Percentiles rank a stretch among this genome's conserved stretches.
phyloP scores from a whole-genome alignment of 1,139 yeast genomes.

The Protomyces pachydermus region DNA sequence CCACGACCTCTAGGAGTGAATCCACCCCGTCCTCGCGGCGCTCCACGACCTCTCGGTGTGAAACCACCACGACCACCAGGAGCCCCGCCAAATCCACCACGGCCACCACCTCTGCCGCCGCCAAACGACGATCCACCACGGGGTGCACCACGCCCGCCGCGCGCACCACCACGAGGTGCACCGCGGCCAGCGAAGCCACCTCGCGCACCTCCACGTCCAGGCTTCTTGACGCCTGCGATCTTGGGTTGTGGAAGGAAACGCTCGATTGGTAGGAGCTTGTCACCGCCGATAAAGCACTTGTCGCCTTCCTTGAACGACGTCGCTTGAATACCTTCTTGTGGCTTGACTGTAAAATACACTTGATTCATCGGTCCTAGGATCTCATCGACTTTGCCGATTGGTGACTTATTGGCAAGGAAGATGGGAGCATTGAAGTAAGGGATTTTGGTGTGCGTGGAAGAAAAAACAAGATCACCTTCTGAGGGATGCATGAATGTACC shows the following conservation, averaged over 20 bases:
- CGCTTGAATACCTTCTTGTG: slow-evolving; percentile 94
- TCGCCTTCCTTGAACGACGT: slow-evolving; percentile 90
- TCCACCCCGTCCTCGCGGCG: slow-evolving; percentile 35
- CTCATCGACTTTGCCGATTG: slow-evolving; percentile 96
- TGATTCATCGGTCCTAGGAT: slow-evolving; percentile 96
- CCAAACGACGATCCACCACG: slow-evolving; percentile 42
- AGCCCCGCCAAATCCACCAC: slow-evolving; percentile 37
- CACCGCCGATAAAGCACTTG: slow-evolving; percentile 91
- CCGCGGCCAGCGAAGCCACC: slow-evolving; percentile 43
- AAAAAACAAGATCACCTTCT: slow-evolving; percentile 96
- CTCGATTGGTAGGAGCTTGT: slow-evolving; percentile 89
- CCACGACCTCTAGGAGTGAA: slow-evolving; percentile 28
- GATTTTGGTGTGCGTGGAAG: slow-evolving; percentile 84
- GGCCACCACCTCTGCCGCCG: slow-evolving; percentile 38
- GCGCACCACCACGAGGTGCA: slow-evolving; percentile 43
- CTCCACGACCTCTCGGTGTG: slow-evolving; percentile 26
- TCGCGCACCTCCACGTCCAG: slow-evolving; percentile 49
- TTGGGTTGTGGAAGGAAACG: slow-evolving; percentile 62
- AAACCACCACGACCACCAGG: slow-evolving; percentile 27
- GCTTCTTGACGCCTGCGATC: slow-evolving; percentile 40
- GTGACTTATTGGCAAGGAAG: slow-evolving; percentile 84
- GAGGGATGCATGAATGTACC: slow-evolving; percentile 88
- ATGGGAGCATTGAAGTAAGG: slow-evolving; percentile 99
- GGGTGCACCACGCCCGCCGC: slow-evolving; percentile 43
- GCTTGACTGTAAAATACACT: slow-evolving; percentile 92